Percentiles rank a stretch among this genome's conserved stretches.
Evolutionary conservation across 148 eudicot species (phyloP).

Genomic region (Diospyros lotus): DNA sequence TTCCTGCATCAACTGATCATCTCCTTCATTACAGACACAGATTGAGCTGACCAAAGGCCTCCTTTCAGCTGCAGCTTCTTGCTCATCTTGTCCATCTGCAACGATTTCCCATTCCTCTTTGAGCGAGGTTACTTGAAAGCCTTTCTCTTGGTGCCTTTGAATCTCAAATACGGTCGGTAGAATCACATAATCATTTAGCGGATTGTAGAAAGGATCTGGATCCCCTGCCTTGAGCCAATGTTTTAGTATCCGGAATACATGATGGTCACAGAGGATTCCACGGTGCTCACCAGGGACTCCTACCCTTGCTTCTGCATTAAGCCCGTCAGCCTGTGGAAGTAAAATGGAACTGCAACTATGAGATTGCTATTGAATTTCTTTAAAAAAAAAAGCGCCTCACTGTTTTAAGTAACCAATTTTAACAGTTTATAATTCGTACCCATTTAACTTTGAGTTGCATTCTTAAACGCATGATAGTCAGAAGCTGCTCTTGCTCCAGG

Average conservation of each 20-base stretch:
- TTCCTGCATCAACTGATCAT: conserved; percentile 25
- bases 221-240: conserved; percentile 84
- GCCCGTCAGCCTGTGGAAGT: conserved; percentile 77
- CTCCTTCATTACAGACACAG: conserved; percentile 23
- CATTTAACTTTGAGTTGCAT: no score
- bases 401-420: no score
- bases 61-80: conserved; percentile 7
- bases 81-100: conserved; percentile 24
- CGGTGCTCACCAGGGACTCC: conserved; percentile 97
- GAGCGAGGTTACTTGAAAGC: conserved; percentile 38
- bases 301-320: conserved; percentile 90
- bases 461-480: no score
- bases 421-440: no score
- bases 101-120: conserved; percentile 90
- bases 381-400: no score
- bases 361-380: neutral
- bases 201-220: conserved; percentile 90
- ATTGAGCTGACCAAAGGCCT: conserved; percentile 33
- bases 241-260: conserved; percentile 77
- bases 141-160: conserved; percentile 44
- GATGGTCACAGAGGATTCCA: conserved; percentile 79
- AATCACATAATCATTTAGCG: conserved; percentile 80
- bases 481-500: no score
- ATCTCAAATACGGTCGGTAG: conserved; percentile 76
- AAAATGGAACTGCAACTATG: conserved; percentile 1